Evolutionary conservation across 108 stramenopile species (phyloP), one percentile per base, ranked within the genome.

Genomic region (Mediolabrus comicus): DNA sequence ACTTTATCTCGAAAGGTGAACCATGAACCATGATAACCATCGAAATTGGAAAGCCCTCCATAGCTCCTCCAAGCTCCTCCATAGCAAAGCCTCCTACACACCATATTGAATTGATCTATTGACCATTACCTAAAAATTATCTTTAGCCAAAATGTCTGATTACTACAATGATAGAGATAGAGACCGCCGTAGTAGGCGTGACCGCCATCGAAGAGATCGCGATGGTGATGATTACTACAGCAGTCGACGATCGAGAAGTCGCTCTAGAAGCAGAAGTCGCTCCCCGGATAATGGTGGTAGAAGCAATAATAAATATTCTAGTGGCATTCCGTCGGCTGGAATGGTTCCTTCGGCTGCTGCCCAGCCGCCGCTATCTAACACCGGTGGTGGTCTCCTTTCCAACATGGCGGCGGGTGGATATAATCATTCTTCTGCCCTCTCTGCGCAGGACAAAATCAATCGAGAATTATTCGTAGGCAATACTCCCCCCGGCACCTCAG

Each of bases 381-480:
- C 33, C 5, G 26, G 60, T 38, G 36, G 26, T 36, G 16, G 10
- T 2, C 64, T 55, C 63, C 41, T 59, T 12, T 49, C 41, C 19
- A 62, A 41, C 22, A 24, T 59, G n/a, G 1, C 32, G 17, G 29
- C 28, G 24, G 31, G 16, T 49, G 46, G 46, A 49, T 49, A 49
- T n/a, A n/a, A n/a, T n/a, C n/a, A n/a, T 24, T 49, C 46, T 24
- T 53, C 70, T 29, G 27, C 51, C 32, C 63, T 27, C 25, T 63
- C 80, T 10, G 84, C 84, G 17, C 83, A 89, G 72, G 87, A 89
- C 55, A 94, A 94, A 74, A 91, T 94, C 60, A 91, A 87, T 67
- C 82, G 95, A 24, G 97, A 97, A 71, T 77, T 97, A 12, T 97
- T 97, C 65, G 92, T 97, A 4, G 97, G 97, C 13, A 97, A 97